phyloP scores from a whole-genome alignment of 352 stramenopile genomes.

The Phytopythium oedochilum region DNA sequence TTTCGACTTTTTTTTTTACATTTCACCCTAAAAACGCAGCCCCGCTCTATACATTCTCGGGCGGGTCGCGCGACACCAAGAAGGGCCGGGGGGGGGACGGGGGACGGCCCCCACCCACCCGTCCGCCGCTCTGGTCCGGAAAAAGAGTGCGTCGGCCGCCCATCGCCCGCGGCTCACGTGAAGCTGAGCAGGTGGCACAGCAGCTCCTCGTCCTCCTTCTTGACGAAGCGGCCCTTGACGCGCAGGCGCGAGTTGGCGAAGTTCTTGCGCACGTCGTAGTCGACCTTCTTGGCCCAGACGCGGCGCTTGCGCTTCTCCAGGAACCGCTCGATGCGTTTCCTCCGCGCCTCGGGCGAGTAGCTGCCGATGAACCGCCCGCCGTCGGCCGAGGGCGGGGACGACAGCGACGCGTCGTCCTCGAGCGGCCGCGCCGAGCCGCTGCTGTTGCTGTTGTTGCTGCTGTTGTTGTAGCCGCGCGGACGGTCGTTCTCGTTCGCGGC shows the following conservation, averaged over 20 bases:
- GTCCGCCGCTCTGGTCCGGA: too few relatives aligned
- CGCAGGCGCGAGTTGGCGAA: constrained; percentile 97
- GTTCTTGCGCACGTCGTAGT: constrained; percentile 99
- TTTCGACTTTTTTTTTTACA: too few relatives aligned
- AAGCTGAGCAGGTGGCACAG: constrained; percentile 80
- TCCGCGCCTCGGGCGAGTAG: constrained; percentile 84
- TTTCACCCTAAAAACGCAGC: too few relatives aligned
- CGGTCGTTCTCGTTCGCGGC: constrained; percentile 55
- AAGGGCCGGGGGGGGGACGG: too few relatives aligned
- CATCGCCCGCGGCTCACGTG: constrained; percentile 30
- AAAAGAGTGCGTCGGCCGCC: too few relatives aligned
- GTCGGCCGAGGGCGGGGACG: constrained; percentile 10
- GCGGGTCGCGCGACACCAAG: too few relatives aligned
- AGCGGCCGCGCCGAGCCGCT: neutral
- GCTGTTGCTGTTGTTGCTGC: neutral
- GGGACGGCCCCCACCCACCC: too few relatives aligned
- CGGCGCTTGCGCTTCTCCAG: constrained; percentile 91
- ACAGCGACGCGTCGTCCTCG: constrained; percentile 13
- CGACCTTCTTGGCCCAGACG: constrained; percentile 97
- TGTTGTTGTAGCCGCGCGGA: constrained; percentile 8
- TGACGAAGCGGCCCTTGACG: constrained; percentile 98
- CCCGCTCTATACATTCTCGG: neutral
- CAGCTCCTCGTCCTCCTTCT: constrained; percentile 97
- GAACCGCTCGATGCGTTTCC: constrained; percentile 86
- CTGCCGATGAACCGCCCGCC: constrained; percentile 78